Evolutionary conservation across 805 yeast genomes (phyloP).

Genomic region (Yamadazyma phyllophila): DNA sequence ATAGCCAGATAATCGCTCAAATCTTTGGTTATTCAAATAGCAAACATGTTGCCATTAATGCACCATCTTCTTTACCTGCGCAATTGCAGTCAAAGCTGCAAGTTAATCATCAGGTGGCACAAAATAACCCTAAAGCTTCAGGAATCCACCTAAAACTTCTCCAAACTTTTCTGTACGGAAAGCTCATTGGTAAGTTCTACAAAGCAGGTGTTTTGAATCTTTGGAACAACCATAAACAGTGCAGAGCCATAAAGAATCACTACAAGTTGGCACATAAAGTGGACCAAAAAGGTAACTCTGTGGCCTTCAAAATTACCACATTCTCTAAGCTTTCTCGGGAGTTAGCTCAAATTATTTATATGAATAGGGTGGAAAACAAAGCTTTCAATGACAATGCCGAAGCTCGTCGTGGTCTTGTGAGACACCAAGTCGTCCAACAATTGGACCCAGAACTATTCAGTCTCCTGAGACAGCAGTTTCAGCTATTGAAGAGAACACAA

Average conservation of each 20-base stretch:
- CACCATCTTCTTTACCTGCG: slow-evolving; percentile 30
- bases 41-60: slow-evolving; percentile 19
- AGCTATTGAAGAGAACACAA: slow-evolving; percentile 49
- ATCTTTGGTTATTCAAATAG: slow-evolving; percentile 10
- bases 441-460: slow-evolving; percentile 26
- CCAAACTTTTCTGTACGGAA: slow-evolving; percentile 46
- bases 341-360: slow-evolving; percentile 35
- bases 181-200: slow-evolving; percentile 50
- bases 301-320: slow-evolving; percentile 27
- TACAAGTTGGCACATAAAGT: slow-evolving; percentile 6
- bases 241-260: background rate
- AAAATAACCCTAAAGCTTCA: slow-evolving; percentile 16
- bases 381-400: slow-evolving; percentile 16
- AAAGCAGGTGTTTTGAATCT: slow-evolving; percentile 56
- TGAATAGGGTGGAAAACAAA: slow-evolving; percentile 35
- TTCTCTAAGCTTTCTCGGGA: slow-evolving; percentile 35
- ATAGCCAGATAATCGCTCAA: slow-evolving; percentile 7
- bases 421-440: slow-evolving; percentile 1
- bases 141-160: slow-evolving; percentile 23
- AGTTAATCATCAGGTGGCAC: slow-evolving; percentile 24
- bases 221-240: slow-evolving; percentile 41
- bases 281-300: slow-evolving; percentile 19
- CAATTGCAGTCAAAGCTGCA: slow-evolving; percentile 25
- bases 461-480: slow-evolving; percentile 50
- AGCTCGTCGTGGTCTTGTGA: background rate